Evolutionary conservation across 768 basidiomycete genomes (phyloP), one percentile per base, ranked within the genome.

Genomic region (Myochromella boudieri): DNA sequence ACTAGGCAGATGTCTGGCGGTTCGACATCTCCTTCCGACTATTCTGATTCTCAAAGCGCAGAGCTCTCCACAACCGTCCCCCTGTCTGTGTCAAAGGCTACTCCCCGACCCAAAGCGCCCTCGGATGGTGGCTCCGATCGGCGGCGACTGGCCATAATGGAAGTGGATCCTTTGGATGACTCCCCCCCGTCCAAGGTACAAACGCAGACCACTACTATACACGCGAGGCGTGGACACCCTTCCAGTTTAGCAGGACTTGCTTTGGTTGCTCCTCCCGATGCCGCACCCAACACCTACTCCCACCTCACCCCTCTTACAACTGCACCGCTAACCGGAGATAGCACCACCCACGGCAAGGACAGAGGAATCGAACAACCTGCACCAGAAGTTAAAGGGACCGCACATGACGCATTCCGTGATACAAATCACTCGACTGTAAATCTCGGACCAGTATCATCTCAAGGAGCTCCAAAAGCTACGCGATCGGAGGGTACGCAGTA

Each of bases 201-300:
- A 57, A 55, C 60, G 47, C 60, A 62, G 32, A 55, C 64, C 4
- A 54, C 54, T 49, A 64, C 67, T 28, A 51, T 72, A 46, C 69
- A 66, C 36, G 65, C 75, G 29, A 67, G 70, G 45, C 68, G 74
- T 17, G 68, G 70, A 14, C 55, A 71, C 43, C 63, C 69, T 44
- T 65, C 69, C 28, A 67, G 65, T 53, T 57, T 78, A 9, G 62
- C 68, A 8, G 78, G 80, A 43, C 71, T 88, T 20, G 81, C 85
- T 42, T 71, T 89, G 52, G 81, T 88, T 49, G 83, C 84, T 43
- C 87, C 85, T 40, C 84, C 85, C 29, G 87, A 87, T 62, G 82
- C 81, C 53, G 73, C 80, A 7, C 74, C 75, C 12, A 68, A 61
- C 37, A 65, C 73, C 11, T 80, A 82, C 57, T 70, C 78, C 22